Evolutionary conservation across 2,329 filamentous ascomycete genomes (phyloP).

Genomic region (Phialophora chinensis): DNA sequence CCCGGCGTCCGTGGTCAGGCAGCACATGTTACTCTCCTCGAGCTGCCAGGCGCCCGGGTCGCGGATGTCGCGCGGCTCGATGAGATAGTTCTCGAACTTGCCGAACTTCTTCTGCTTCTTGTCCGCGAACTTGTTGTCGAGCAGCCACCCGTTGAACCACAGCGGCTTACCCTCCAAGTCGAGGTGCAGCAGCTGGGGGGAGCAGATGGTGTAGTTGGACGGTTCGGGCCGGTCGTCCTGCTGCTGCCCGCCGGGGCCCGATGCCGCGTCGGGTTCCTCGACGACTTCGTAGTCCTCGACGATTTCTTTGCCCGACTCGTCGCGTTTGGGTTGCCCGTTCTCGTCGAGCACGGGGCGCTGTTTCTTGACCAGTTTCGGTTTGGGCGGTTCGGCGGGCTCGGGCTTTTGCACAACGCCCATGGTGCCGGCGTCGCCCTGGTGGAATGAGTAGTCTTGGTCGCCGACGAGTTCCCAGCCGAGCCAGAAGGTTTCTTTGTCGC

Average conservation of each 20-base stretch:
- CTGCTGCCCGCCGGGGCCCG: conserved; percentile 1
- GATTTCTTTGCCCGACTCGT: conserved; percentile 24
- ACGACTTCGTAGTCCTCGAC: conserved; percentile 17
- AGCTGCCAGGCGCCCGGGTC: conserved; percentile 40
- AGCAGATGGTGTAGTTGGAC: conserved; percentile 49
- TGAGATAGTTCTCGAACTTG: conserved; percentile 44
- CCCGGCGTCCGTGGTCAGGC: conserved; percentile 37
- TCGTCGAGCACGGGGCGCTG: conserved; percentile 11
- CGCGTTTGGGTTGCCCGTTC: conserved; percentile 36
- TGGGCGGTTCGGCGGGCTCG: conserved; percentile 16
- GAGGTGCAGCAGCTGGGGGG: conserved; percentile 55
- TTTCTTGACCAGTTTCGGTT: conserved; percentile 17
- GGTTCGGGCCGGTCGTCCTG: conserved; percentile 18
- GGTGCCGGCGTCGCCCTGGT: conserved; percentile 46
- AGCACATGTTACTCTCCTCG: conserved; percentile 39
- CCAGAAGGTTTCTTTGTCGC: conserved; percentile 60
- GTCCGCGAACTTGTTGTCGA: conserved; percentile 52
- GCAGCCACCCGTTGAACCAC: conserved; percentile 56
- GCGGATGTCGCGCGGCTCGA: conserved; percentile 37
- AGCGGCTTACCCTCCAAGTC: conserved; percentile 50
- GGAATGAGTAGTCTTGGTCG: conserved; percentile 52
- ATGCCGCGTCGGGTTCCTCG: conserved; percentile 7
- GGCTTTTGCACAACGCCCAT: conserved; percentile 34
- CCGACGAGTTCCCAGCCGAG: conserved; percentile 56
- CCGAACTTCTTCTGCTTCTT: conserved; percentile 45